Evolutionary conservation across 495 filamentous ascomycete species (phyloP).

Genomic region (Lasiosphaeria ovina): DNA sequence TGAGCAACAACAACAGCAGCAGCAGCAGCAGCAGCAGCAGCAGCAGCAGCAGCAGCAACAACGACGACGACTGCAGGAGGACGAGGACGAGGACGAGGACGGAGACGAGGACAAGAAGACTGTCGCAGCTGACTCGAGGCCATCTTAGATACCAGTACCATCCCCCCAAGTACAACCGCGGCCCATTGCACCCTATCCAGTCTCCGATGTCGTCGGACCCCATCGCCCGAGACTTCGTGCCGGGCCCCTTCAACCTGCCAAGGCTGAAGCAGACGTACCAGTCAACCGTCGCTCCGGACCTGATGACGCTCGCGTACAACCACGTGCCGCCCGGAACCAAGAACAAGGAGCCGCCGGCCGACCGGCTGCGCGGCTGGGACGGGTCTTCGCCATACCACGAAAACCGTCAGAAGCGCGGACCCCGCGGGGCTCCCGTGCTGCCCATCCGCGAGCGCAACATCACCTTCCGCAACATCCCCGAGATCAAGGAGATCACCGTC

Average conservation of each 20-base stretch:
- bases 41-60: not conserved
- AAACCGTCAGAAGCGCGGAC: constrained; percentile 79
- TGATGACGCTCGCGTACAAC: constrained; percentile 82
- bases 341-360: constrained; percentile 49
- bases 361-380: constrained; percentile 84
- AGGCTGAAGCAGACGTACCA: constrained; percentile 88
- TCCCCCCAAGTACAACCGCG: constrained; percentile 88
- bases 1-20: constrained; percentile 10
- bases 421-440: constrained; percentile 64
- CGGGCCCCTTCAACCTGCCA: constrained; percentile 87
- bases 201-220: constrained; percentile 80
- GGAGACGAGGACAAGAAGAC: too few relatives aligned
- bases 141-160: constrained; percentile 79
- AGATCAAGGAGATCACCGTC: constrained; percentile 75
- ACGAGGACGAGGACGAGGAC: too few relatives aligned
- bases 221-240: constrained; percentile 81
- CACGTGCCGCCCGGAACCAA: constrained; percentile 74
- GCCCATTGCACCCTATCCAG: constrained; percentile 88
- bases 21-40: not conserved
- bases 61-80: too few relatives aligned
- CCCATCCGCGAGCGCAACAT: constrained; percentile 72
- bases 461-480: constrained; percentile 81
- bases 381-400: constrained; percentile 89
- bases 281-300: constrained; percentile 80
- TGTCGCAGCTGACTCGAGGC: not conserved